phyloP scores from a whole-genome alignment of 192 early-diverging fungal species.

The Mortierella hygrophila region DNA sequence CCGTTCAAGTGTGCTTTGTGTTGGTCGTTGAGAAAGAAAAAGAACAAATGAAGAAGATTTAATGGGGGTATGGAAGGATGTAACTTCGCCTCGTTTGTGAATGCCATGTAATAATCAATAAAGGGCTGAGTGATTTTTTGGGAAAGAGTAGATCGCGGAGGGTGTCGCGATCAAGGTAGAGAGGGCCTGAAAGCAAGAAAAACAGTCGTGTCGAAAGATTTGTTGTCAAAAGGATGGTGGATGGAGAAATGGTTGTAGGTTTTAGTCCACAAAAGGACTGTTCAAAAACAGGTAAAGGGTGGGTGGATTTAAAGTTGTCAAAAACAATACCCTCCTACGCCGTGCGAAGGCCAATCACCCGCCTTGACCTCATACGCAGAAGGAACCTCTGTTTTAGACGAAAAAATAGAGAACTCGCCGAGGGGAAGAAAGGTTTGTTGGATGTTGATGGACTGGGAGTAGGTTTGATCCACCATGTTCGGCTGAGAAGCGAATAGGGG shows the following conservation, averaged over 20 bases:
- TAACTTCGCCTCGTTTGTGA: not conserved
- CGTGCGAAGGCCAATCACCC: slow-evolving; percentile 15
- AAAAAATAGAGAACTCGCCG: too few relatives aligned
- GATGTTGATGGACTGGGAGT: not conserved
- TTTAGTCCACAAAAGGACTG: not conserved
- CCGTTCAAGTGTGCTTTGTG: not conserved
- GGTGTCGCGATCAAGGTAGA: not conserved
- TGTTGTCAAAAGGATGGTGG: not conserved
- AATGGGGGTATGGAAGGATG: not conserved
- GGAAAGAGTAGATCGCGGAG: not conserved
- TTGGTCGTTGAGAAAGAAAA: not conserved
- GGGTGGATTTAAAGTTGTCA: not conserved
- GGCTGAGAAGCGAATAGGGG: not conserved
- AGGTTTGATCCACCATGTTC: too few relatives aligned
- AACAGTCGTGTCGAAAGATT: not conserved
- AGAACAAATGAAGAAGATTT: not conserved
- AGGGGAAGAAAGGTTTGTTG: too few relatives aligned
- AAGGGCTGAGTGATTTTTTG: not conserved
- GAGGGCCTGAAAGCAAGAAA: not conserved
- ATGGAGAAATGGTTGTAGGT: not conserved
- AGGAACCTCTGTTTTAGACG: not conserved
- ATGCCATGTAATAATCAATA: not conserved
- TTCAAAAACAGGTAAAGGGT: not conserved
- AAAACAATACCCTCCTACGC: not conserved
- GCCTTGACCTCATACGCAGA: not conserved